These are phyloP conservation scores for Leishmania arabica DNA, from an alignment of 208 protist species.

Conservation along the genomic window DNA sequence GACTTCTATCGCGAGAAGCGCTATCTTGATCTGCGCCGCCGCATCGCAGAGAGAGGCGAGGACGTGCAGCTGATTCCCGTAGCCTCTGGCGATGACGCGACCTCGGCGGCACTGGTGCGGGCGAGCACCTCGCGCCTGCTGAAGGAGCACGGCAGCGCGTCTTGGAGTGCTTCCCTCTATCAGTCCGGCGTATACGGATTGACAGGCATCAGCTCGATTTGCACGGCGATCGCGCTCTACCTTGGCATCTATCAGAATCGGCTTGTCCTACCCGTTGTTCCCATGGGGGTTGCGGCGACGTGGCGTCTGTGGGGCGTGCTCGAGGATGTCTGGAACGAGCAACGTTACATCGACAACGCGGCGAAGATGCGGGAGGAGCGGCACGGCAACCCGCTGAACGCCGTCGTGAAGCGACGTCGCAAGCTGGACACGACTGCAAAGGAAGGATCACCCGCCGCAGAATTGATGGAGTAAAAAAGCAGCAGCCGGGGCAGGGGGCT, in stretches of 20 bases:
- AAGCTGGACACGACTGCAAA: constrained; percentile 34
- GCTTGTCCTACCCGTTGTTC: constrained; percentile 68
- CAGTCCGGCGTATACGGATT: constrained; percentile 76
- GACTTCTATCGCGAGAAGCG: constrained; percentile 64
- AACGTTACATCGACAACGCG: constrained; percentile 82
- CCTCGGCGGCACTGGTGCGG: constrained; percentile 33
- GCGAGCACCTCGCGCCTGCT: constrained; percentile 61
- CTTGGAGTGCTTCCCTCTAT: constrained; percentile 69
- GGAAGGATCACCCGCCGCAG: constrained; percentile 30
- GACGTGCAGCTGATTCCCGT: constrained; percentile 61
- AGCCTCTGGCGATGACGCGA: constrained; percentile 1
- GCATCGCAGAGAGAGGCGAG: constrained; percentile 32
- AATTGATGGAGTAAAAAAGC: constrained; percentile 25
- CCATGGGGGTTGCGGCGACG: constrained; percentile 59
- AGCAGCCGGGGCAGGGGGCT: neutral
- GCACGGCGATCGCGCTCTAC: constrained; percentile 59
- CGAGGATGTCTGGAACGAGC: constrained; percentile 76
- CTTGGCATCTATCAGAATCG: constrained; percentile 69
- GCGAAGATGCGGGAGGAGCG: constrained; percentile 66
- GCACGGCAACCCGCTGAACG: constrained; percentile 78
- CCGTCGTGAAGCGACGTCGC: constrained; percentile 58
- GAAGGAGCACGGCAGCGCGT: constrained; percentile 73
- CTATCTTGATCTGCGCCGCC: constrained; percentile 31
- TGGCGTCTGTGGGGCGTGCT: constrained; percentile 77
- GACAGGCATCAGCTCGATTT: constrained; percentile 60